Evolutionary conservation across 441 rosid genomes (phyloP).

Genomic region (Hypseocharis bilobata): DNA sequence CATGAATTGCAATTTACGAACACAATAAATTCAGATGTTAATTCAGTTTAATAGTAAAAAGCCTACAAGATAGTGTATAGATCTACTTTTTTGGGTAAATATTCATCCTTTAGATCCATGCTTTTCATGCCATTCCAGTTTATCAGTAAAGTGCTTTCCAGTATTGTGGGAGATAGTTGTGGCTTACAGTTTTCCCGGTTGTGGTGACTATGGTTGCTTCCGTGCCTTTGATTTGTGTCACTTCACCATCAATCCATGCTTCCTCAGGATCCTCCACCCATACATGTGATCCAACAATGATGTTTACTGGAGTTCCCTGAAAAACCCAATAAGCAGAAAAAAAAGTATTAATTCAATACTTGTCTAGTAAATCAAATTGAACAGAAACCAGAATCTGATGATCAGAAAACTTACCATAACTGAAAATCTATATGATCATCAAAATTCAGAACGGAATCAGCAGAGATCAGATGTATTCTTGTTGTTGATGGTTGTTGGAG

Average conservation of each 20-base stretch:
- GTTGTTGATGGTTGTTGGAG: neutral
- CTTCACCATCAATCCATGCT: constrained; percentile 64
- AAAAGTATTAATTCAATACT: neutral
- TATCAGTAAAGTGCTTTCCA: neutral
- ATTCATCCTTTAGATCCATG: neutral
- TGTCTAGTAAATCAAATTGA: neutral
- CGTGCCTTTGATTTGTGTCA: constrained; percentile 38
- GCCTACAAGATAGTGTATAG: neutral
- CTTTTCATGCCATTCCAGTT: too few relatives aligned
- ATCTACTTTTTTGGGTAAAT: neutral
- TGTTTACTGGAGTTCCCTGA: constrained; percentile 48
- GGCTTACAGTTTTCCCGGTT: constrained; percentile 43
- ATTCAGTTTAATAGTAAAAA: neutral
- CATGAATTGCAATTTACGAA: neutral
- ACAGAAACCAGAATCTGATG: neutral
- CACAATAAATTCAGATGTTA: neutral
- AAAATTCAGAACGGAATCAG: neutral
- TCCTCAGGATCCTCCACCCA: constrained; percentile 60
- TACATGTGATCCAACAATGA: constrained; percentile 61
- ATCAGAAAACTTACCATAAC: constrained; percentile 20
- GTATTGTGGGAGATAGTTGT: neutral
- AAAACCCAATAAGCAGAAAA: neutral
- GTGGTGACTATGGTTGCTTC: constrained; percentile 38
- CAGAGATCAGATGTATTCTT: neutral
- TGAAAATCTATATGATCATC: constrained; percentile 16